These are phyloP conservation scores for Orbilia blumenaviensis DNA, from an alignment of 2,329 filamentous ascomycete genomes.

Conservation along the genomic window DNA sequence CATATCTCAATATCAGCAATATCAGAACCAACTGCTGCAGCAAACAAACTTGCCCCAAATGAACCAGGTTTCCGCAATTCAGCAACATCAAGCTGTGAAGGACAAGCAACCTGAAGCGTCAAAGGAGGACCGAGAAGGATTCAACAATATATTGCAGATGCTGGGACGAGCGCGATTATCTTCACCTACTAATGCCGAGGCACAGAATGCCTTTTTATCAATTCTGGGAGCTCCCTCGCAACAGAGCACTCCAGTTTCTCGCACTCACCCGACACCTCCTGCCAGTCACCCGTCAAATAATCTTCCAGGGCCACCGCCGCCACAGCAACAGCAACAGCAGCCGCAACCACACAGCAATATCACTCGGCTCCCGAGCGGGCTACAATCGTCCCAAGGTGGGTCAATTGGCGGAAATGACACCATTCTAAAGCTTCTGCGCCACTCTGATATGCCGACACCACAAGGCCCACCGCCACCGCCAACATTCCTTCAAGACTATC, in stretches of 20 bases:
- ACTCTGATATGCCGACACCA: constrained; percentile 51
- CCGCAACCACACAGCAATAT: constrained; percentile 8
- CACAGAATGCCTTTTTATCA: constrained; percentile 39
- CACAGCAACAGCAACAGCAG: constrained; percentile 21
- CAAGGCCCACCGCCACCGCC: constrained; percentile 43
- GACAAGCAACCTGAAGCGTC: constrained; percentile 56
- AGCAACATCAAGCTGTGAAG: constrained; percentile 49
- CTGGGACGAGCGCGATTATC: constrained; percentile 61
- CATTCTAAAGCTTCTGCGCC: constrained; percentile 46
- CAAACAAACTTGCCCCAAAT: background rate
- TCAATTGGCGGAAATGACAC: constrained; percentile 37
- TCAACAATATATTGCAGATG: constrained; percentile 66
- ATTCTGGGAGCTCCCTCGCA: constrained; percentile 48
- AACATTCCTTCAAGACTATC: constrained; percentile 47
- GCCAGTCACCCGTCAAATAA: constrained; percentile 42
- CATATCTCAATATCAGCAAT: constrained; percentile 43
- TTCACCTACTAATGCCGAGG: constrained; percentile 41
- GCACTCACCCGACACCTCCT: constrained; percentile 36
- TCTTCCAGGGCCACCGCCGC: constrained; percentile 36
- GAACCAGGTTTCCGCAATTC: background rate
- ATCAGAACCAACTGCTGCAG: constrained; percentile 33
- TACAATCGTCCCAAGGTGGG: constrained; percentile 18
- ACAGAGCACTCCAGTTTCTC: constrained; percentile 50
- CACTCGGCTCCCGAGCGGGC: constrained; percentile 5
- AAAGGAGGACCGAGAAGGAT: constrained; percentile 66